Conservation (phyloP, 495 filamentous ascomycete species). For the Aspergillus hancockii region DNA sequence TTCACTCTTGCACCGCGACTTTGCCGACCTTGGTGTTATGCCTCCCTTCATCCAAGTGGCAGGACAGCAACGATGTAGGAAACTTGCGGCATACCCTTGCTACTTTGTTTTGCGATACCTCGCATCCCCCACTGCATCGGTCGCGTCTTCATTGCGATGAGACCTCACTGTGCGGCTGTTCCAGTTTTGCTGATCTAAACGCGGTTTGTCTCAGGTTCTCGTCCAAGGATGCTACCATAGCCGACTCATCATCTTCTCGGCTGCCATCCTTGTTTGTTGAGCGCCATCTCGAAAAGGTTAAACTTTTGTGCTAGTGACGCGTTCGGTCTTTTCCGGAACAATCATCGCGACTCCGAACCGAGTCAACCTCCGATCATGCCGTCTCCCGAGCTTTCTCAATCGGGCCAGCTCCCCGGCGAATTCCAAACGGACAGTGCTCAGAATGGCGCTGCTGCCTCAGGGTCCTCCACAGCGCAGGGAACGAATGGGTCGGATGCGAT, state of each 20-base stretch:
- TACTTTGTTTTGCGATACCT: conserved; percentile 10
- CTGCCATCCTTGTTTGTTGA: conserved; percentile 11
- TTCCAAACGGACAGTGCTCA: conserved; percentile 29
- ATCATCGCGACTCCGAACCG: background rate
- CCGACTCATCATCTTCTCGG: conserved; percentile 10
- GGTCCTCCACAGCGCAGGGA: conserved; percentile 24
- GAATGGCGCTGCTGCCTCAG: conserved; percentile 29
- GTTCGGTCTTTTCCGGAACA: conserved; percentile 5
- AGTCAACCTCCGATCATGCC: conserved; percentile 32
- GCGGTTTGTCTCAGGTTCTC: conserved; percentile 19
- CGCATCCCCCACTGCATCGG: conserved; percentile 19
- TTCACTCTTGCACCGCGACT: conserved; percentile 9
- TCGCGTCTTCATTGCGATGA: conserved; percentile 18
- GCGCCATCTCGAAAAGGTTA: conserved; percentile 20
- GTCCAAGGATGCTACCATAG: conserved; percentile 42
- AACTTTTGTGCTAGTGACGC: conserved; percentile 24
- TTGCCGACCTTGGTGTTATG: conserved; percentile 1
- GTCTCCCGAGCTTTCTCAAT: conserved; percentile 36
- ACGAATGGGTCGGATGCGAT: conserved; percentile 44
- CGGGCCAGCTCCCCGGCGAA: conserved; percentile 28
- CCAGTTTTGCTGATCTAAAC: conserved; percentile 21
- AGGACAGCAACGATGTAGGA: background rate
- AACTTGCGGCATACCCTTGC: conserved; percentile 10
- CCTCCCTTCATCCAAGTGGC: background rate
- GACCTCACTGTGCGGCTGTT: background rate